phyloP scores from a whole-genome alignment of 2,329 filamentous ascomycete genomes.

The Fusarium sterilihyphosum region DNA sequence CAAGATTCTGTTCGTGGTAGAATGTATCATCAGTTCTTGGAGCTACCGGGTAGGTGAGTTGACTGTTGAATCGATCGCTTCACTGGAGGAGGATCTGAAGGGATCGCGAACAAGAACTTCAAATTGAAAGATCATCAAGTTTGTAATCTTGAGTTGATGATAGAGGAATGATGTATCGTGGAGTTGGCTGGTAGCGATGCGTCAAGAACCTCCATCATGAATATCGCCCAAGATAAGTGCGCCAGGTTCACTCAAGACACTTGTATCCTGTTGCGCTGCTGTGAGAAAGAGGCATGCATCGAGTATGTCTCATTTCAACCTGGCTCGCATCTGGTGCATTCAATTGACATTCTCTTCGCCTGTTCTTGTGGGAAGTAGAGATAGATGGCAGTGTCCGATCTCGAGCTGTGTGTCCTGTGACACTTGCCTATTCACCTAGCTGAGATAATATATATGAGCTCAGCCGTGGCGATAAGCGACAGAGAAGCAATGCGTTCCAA shows the following conservation, averaged over 20 bases:
- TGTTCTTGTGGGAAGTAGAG: neutral
- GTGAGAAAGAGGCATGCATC: neutral
- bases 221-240: neutral
- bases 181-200: neutral
- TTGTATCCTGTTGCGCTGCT: neutral
- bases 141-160: accelerated
- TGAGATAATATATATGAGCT: neutral
- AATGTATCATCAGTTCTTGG: neutral
- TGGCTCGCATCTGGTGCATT: neutral
- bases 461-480: too few relatives aligned
- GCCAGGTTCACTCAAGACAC: accelerated
- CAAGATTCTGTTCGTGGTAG: accelerated
- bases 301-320: neutral
- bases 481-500: neutral
- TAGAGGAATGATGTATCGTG: too few relatives aligned
- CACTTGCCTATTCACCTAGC: too few relatives aligned
- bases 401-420: neutral
- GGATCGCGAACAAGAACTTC: neutral
- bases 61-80: neutral
- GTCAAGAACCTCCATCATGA: neutral
- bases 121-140: neutral
- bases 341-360: neutral
- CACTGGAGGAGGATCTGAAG: neutral
- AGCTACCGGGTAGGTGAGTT: neutral
- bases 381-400: too few relatives aligned